These are phyloP conservation scores for Geotrichum restrictum DNA, from an alignment of 1,139 yeast genomes.

Conservation along the genomic window DNA sequence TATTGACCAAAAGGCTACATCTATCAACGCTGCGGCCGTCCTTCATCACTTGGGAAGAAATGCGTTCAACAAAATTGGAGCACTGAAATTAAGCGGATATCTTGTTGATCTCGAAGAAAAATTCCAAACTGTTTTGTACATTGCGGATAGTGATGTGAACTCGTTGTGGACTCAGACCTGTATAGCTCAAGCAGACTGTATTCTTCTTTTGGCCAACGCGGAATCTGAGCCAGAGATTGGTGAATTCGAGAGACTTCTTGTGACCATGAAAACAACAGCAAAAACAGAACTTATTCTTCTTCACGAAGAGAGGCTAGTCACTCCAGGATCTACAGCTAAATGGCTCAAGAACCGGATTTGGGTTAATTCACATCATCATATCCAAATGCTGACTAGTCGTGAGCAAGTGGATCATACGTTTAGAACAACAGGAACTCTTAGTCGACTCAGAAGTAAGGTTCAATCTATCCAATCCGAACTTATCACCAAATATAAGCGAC, in stretches of 20 bases:
- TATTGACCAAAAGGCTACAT: conserved; percentile 69
- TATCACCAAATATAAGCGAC: conserved; percentile 34
- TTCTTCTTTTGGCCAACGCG: conserved; percentile 46
- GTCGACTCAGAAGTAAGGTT: conserved; percentile 33
- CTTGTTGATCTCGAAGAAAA: conserved; percentile 88
- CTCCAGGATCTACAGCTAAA: conserved; percentile 75
- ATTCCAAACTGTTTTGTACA: conserved; percentile 78
- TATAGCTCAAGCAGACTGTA: conserved; percentile 91
- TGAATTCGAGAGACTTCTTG: conserved; percentile 73
- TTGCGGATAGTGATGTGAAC: conserved; percentile 78
- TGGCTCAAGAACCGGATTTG: conserved; percentile 86
- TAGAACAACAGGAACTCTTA: conserved; percentile 24
- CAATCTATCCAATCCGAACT: conserved; percentile 38
- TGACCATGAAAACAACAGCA: conserved; percentile 78
- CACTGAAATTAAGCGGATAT: conserved; percentile 79
- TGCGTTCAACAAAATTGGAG: conserved; percentile 87
- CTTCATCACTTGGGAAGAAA: conserved; percentile 80
- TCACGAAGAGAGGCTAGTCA: conserved; percentile 77
- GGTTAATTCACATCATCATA: conserved; percentile 93
- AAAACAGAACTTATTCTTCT: conserved; percentile 80
- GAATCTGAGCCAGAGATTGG: conserved; percentile 67
- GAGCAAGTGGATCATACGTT: conserved; percentile 1
- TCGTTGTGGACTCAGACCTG: conserved; percentile 92
- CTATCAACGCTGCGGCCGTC: conserved; percentile 77
- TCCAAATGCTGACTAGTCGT: conserved; percentile 43